These are phyloP conservation scores for Albifimbria verrucaria DNA, from an alignment of 2,329 filamentous ascomycete species.

Conservation along the genomic window DNA sequence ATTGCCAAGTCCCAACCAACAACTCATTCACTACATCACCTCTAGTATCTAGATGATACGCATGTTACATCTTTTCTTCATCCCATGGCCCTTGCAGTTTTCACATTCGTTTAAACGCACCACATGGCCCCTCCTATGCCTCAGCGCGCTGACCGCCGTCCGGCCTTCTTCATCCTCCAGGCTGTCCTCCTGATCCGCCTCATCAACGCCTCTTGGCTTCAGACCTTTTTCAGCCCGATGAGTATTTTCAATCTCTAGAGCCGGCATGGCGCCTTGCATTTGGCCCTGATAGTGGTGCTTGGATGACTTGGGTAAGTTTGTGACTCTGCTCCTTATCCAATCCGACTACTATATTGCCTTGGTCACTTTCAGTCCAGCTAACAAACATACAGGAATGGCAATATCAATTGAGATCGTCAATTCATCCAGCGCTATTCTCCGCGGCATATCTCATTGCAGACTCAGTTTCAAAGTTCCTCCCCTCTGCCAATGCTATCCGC, in stretches of 20 bases:
- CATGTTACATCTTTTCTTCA: too few relatives aligned
- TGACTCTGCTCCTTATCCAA: not conserved
- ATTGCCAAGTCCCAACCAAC: too few relatives aligned
- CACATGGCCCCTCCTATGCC: not conserved
- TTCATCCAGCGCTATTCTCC: constrained; percentile 88
- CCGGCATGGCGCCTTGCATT: constrained; percentile 90
- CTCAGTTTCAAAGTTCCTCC: constrained; percentile 50
- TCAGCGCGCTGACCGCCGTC: constrained; percentile 16
- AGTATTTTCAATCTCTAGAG: constrained; percentile 94
- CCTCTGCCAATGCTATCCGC: constrained; percentile 50
- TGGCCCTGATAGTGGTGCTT: constrained; percentile 72
- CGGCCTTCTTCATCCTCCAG: constrained; percentile 25
- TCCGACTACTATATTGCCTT: not conserved
- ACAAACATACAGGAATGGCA: constrained; percentile 84
- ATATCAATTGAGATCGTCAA: constrained; percentile 78
- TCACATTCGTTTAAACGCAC: too few relatives aligned
- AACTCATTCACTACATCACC: too few relatives aligned
- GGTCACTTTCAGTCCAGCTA: too few relatives aligned
- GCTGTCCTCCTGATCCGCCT: constrained; percentile 66
- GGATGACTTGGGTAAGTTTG: constrained; percentile 85
- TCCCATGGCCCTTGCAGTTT: too few relatives aligned
- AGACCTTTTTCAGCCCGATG: constrained; percentile 98
- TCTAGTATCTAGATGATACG: too few relatives aligned
- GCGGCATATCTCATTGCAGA: constrained; percentile 65
- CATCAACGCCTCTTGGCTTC: constrained; percentile 72